Evolutionary conservation across 805 yeast species (phyloP), one percentile per base, ranked within the genome.

Genomic region (Metschnikowia lochheadii): DNA sequence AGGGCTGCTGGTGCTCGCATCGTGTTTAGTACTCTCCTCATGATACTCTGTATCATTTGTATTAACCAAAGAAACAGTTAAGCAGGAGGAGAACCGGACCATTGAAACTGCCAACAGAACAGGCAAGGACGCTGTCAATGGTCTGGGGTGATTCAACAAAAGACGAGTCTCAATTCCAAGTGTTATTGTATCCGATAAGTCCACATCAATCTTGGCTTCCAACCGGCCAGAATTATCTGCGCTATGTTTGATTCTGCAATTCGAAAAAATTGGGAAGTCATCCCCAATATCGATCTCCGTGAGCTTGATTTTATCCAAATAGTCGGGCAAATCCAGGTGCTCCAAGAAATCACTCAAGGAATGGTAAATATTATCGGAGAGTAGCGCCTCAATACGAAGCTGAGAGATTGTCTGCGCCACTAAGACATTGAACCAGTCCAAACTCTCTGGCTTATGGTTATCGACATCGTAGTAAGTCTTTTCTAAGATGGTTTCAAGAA

Each of bases 401-500:
- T 91, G 96, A 32, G 88, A 81, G 23, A 94, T 83, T 6, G 90
- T 84, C 65, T 94, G 97, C 0, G 97, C 99, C 17, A 94, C 79
- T 35, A 94, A 73, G 1, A 94, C 97, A 56, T 92, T 94, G 66
- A 94, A 89, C 99, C 99, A 94, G 65, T 94, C 99, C 53, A 94
- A 70, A 0, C 97, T 86, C 70, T 94, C 99, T 0, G 97, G 80
- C 15, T 83, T 76, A 65, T 94, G 99, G 23, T 82, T 83, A 42
- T 84, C 83, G 1, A 94, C 97, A 62, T 94, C 87, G 67, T 94
- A 94, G 63, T 89, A 89, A 0, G 97, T 90, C 60, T 90, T 91
- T 56, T 92, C 97, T 37, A 94, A 71, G 18, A 94, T 88, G n/a
- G 72, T 54, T 14, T 63, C 56, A 10, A 70, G 57, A 36, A 61